Evolutionary conservation across 1,284 basidiomycete species (phyloP), one percentile per base, ranked within the genome.

Genomic region (Heterobasidion parviporum): DNA sequence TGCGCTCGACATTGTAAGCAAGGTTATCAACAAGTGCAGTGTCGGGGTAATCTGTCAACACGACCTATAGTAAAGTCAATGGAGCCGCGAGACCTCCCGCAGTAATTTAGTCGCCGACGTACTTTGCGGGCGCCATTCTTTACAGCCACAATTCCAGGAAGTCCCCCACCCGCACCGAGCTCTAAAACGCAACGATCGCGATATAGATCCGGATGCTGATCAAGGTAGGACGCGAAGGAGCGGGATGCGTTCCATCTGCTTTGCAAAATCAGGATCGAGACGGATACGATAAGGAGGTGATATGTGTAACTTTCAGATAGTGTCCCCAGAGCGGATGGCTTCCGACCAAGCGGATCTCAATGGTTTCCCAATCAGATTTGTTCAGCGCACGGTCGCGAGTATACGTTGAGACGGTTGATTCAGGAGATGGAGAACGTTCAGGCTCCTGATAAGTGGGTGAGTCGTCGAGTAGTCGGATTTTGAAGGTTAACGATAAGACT

Each of bases 1-100:
- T 95, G 33, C 68, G 62, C 3, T 72, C 65, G 0, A 92, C 79
- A 66, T 98, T 98, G 57, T 78, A 70, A 12, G 70, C 64, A 47
- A 98, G 76, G 65, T 97, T 98, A 2, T 89, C 77, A 49, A 98
- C 70, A n/a, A 98, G 76, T 3, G 76, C 68, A 2, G 75, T 65
- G 63, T 98, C 96, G 0, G 95, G 94, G 69, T 98, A 98, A 70
- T 99, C 96, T 0, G 96, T 97, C 32, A 94, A 72, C 1, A 96
- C 80, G 3, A 87, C 85, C 84, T 89, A 57, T 20, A n/a, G 45
- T 26, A 6, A 33, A 26, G n/a, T 44, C 12, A 53, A 35, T 16
- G 38, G 35, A 36, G 12, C 9, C 9, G n/a, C 32, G 15, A 50
- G 16, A 8, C 8, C 12, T 8, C n/a, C 12, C 56, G 54, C 63